These are phyloP conservation scores for Chionographis japonica DNA, from an alignment of 106 monocot genomes.

Conservation along the genomic window DNA sequence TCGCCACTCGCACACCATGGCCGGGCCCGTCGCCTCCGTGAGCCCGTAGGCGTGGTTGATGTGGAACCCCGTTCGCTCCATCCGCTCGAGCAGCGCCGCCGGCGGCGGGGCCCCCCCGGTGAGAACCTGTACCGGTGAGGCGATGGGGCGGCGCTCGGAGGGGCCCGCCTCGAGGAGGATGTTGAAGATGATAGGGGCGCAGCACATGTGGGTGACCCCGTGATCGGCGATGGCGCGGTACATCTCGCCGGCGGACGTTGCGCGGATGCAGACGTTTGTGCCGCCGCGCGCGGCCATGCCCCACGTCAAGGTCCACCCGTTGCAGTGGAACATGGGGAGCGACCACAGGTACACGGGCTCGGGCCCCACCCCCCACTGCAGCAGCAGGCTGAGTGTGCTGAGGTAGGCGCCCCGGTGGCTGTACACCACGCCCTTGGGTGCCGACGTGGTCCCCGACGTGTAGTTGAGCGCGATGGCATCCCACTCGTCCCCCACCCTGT, in stretches of 20 bases:
- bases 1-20: slow-evolving; percentile 80
- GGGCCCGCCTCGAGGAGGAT: slow-evolving; percentile 34
- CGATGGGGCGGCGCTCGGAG: slow-evolving; percentile 16
- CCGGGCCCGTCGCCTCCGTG: slow-evolving; percentile 80
- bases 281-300: slow-evolving; percentile 78
- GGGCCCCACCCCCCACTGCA: slow-evolving; percentile 66
- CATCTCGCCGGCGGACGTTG: slow-evolving; percentile 40
- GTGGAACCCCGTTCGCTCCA: slow-evolving; percentile 56
- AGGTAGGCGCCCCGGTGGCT: slow-evolving; percentile 91
- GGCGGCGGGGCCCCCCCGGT: slow-evolving; percentile 84
- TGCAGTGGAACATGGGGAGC: slow-evolving; percentile 95
- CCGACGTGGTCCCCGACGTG: slow-evolving; percentile 86
- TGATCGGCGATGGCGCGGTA: slow-evolving; percentile 54
- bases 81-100: slow-evolving; percentile 42
- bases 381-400: slow-evolving; percentile 57
- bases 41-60: slow-evolving; percentile 82
- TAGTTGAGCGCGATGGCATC: slow-evolving; percentile 77
- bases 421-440: slow-evolving; percentile 82
- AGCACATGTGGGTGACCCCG: slow-evolving; percentile 85
- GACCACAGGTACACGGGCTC: slow-evolving; percentile 89
- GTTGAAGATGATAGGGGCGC: slow-evolving; percentile 68
- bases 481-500: slow-evolving; percentile 54
- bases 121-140: slow-evolving; percentile 39
- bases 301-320: slow-evolving; percentile 95
- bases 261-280: slow-evolving; percentile 73